A percentile compares a stretch with the other conserved stretches of the same genome.
These are phyloP conservation scores for Cryptosporidium sp. DNA, from an alignment of 169 alveolate genomes.

Conservation along the genomic window DNA sequence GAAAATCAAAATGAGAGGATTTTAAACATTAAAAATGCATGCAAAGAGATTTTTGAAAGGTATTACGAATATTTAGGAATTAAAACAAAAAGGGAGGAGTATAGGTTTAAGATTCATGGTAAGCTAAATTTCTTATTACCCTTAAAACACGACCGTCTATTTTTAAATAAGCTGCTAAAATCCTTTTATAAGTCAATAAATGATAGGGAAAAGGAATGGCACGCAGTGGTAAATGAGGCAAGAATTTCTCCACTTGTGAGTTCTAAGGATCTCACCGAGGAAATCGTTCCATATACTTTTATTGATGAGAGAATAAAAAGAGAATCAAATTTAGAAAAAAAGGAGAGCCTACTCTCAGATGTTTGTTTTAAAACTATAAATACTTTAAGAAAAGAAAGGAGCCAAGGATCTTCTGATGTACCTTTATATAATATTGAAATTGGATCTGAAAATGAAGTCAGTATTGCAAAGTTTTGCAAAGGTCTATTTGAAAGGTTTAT, in stretches of 20 bases:
- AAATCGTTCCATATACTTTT: constrained; percentile 29
- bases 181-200: constrained; percentile 42
- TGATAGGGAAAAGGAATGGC: constrained; percentile 38
- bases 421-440: constrained; percentile 45
- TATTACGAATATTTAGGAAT: constrained; percentile 40
- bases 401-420: constrained; percentile 29
- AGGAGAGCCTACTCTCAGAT: constrained; percentile 28
- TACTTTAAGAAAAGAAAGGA: constrained; percentile 23
- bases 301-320: constrained; percentile 10
- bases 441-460: constrained; percentile 45
- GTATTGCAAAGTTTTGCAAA: constrained; percentile 52
- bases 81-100: constrained; percentile 5
- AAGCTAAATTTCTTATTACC: constrained; percentile 35
- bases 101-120: constrained; percentile 3
- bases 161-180: constrained; percentile 7
- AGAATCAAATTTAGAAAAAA: constrained; percentile 21
- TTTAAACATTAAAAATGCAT: background rate
- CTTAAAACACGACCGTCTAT: constrained; percentile 22
- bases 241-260: constrained; percentile 64
- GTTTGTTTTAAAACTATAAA: constrained; percentile 29
- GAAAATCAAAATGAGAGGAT: constrained; percentile 48
- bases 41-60: constrained; percentile 34
- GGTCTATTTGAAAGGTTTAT: constrained; percentile 56
- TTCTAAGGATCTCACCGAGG: constrained; percentile 21
- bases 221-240: constrained; percentile 56